phyloP scores from a whole-genome alignment of 2,329 filamentous ascomycete species.

The Phyllachora maydis region DNA sequence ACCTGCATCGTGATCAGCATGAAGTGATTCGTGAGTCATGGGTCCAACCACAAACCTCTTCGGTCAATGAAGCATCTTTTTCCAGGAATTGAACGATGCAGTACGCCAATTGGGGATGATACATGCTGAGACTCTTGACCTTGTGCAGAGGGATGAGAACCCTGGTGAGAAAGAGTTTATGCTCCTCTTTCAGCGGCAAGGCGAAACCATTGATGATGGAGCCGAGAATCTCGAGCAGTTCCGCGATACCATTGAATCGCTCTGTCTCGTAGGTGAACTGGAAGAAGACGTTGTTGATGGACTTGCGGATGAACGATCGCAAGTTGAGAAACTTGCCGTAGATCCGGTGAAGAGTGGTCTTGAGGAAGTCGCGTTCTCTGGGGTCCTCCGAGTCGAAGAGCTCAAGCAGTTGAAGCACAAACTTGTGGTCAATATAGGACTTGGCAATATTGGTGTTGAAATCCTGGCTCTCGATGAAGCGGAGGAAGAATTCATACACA shows the following conservation, averaged over 20 bases:
- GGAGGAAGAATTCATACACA: slow-evolving; percentile 96
- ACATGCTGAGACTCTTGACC: slow-evolving; percentile 98
- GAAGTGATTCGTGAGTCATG: neutral
- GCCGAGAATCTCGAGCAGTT: slow-evolving; percentile 86
- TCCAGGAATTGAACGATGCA: slow-evolving; percentile 98
- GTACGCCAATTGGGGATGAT: slow-evolving; percentile 93
- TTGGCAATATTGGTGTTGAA: slow-evolving; percentile 99
- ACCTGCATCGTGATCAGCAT: slow-evolving; percentile 31
- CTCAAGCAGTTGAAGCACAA: slow-evolving; percentile 90
- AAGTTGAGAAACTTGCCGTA: slow-evolving; percentile 98
- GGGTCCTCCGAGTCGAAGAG: slow-evolving; percentile 97
- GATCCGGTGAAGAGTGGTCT: slow-evolving; percentile 93
- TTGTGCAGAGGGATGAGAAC: slow-evolving; percentile 91
- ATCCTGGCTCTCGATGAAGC: slow-evolving; percentile 98
- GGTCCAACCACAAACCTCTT: slow-evolving; percentile 50
- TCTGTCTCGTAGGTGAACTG: slow-evolving; percentile 99
- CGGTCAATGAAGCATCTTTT: slow-evolving; percentile 89
- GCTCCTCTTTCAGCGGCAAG: slow-evolving; percentile 88
- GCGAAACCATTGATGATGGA: slow-evolving; percentile 99
- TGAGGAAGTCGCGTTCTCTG: slow-evolving; percentile 87
- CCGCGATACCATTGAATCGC: slow-evolving; percentile 93
- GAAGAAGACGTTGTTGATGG: slow-evolving; percentile 99
- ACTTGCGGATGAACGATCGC: slow-evolving; percentile 88
- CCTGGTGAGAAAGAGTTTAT: slow-evolving; percentile 91
- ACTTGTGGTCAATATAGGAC: slow-evolving; percentile 94